phyloP scores from a whole-genome alignment of 345 rosid genomes.

The Punica granatum region DNA sequence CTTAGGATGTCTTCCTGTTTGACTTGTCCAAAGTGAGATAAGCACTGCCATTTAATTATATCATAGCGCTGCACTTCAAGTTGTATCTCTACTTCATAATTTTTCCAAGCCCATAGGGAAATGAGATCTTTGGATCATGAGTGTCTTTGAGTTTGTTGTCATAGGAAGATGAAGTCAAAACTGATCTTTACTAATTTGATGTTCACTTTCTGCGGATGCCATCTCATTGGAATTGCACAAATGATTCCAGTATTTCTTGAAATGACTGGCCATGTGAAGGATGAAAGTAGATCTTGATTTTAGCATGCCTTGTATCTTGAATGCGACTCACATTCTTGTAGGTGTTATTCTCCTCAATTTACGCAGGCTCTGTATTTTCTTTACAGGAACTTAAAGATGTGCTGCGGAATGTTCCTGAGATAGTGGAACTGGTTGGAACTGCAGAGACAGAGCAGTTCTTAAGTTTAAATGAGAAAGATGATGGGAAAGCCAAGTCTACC shows the following conservation, averaged over 20 bases:
- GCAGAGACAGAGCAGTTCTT: conserved; percentile 44
- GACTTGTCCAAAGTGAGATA: not conserved
- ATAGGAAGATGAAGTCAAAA: not conserved
- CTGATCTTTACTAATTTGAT: not conserved
- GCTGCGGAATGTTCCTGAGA: conserved; percentile 70
- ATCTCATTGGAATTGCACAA: not conserved
- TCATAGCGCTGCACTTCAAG: not conserved
- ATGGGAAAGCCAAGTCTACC: conserved; percentile 48
- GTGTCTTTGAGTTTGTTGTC: not conserved
- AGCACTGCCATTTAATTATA: not conserved
- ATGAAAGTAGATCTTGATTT: not conserved
- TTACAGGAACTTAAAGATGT: conserved; percentile 81
- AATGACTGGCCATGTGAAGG: not conserved
- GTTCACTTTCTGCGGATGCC: not conserved
- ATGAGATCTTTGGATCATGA: not conserved
- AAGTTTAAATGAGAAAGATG: conserved; percentile 40
- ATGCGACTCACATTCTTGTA: not conserved
- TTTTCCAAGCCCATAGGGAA: not conserved
- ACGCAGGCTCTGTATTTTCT: not conserved
- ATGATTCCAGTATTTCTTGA: not conserved
- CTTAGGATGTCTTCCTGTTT: not conserved
- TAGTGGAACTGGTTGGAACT: conserved; percentile 65
- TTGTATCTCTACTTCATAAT: not conserved
- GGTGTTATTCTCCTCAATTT: not conserved
- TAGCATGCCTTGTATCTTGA: not conserved